Evolutionary conservation across 2,329 filamentous ascomycete genomes (phyloP), one percentile per base, ranked within the genome.

Genomic region (Fonsecaea pedrosoi): DNA sequence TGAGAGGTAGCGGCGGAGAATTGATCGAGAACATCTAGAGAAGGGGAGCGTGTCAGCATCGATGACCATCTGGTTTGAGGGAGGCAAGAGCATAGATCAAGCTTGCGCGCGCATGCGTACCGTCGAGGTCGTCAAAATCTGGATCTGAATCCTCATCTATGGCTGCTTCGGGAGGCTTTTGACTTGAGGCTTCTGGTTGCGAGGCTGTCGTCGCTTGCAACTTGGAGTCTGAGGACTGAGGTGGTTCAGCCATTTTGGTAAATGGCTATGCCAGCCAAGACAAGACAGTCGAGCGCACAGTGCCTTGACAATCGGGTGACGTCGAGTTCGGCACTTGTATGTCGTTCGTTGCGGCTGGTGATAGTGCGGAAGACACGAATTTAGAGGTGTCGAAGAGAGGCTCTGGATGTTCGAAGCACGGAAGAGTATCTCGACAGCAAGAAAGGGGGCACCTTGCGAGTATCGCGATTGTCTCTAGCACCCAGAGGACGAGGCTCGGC

Each of bases 41-140:
- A 70, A 18, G 40, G 64, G 71, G 61, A 18, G 48, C 34, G 13
- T 54, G 53, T 48, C 32, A 61, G 18, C 30, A 45, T 59, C 37
- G 42, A 25, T 21, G 38, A 32, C 8, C 53, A 38, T 15, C 53
- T 50, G 13, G 48, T 50, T 25, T 7, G 5, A 4, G 18, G 13
- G 54, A 12, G 9, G 37, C 2, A 56, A 7, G 40, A 18, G 18
- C n/a, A 56, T 45, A 25, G 34, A 40, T 37, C 15, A 32, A 15
- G 30, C 25, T 25, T 25, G 15, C 9, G 37, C 35, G 48, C 32
- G 35, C 13, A 21, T 59, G 74, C 82, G 72, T 79, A 92, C 92
- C 92, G 79, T 99, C 95, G 54, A 99, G 83, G 75, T 98, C 95
- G 75, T 97, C 95, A 79, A 96, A 94, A 71, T 98, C 94, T 6